A percentile compares a stretch with the other conserved stretches of the same genome.
Evolutionary conservation across 1,284 basidiomycete genomes (phyloP).

Genomic region (Hemileia vastatrix): DNA sequence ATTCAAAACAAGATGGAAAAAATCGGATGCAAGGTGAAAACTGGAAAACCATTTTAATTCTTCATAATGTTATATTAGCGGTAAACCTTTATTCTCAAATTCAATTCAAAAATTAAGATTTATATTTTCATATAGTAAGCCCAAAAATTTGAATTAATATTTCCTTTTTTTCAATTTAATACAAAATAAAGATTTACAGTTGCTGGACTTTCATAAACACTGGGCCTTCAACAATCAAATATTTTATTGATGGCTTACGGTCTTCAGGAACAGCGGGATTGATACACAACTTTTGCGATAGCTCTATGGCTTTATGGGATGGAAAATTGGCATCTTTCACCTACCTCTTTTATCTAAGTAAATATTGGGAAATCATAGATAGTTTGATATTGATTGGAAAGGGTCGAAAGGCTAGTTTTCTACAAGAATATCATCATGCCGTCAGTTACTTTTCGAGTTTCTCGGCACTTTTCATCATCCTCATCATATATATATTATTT

Average conservation of each 20-base stretch:
- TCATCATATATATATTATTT: no score
- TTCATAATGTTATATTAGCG: constrained; percentile 41
- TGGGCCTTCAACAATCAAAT: constrained; percentile 11
- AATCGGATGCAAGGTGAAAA: constrained; percentile 31
- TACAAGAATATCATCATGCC: constrained; percentile 37
- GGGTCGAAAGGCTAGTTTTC: constrained; percentile 41
- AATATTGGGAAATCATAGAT: constrained; percentile 45
- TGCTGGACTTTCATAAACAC: constrained; percentile 26
- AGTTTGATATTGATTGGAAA: constrained; percentile 44
- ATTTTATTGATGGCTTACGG: constrained; percentile 14
- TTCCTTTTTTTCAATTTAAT: neutral
- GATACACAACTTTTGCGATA: constrained; percentile 41
- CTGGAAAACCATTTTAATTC: constrained; percentile 33
- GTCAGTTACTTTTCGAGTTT: constrained; percentile 1
- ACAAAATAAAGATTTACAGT: constrained; percentile 10
- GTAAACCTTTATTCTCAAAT: constrained; percentile 36
- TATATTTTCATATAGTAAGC: neutral
- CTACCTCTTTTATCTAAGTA: constrained; percentile 43
- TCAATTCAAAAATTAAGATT: no score
- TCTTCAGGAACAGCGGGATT: constrained; percentile 31
- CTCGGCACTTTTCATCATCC: neutral
- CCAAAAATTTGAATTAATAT: neutral
- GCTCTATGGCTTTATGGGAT: constrained; percentile 35
- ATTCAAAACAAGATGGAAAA: constrained; percentile 28
- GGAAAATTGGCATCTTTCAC: constrained; percentile 34